Conservation (phyloP, 805 yeast genomes). For the Wickerhamomyces queroliae region DNA sequence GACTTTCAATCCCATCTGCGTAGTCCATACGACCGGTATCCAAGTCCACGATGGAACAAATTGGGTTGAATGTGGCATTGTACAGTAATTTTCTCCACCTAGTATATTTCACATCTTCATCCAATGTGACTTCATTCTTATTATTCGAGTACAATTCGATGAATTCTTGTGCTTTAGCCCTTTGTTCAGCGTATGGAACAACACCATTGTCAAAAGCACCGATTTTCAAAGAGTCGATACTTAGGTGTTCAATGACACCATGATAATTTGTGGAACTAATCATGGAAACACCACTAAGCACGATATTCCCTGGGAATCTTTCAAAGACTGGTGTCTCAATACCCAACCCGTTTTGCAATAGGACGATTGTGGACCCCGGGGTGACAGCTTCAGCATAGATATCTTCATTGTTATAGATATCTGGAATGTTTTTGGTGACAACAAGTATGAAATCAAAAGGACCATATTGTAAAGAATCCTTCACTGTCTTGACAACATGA, state of each 20-base stretch:
- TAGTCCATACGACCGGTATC: conserved; percentile 52
- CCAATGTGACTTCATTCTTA: conserved; percentile 33
- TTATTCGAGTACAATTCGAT: conserved; percentile 39
- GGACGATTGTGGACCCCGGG: conserved; percentile 40
- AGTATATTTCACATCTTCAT: conserved; percentile 40
- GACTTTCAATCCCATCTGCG: conserved; percentile 34
- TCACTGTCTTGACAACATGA: conserved; percentile 31
- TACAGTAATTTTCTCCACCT: conserved; percentile 68
- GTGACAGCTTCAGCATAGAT: conserved; percentile 44
- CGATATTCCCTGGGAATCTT: conserved; percentile 44
- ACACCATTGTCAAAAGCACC: conserved; percentile 42
- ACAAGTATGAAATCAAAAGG: conserved; percentile 54
- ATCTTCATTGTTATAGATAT: conserved; percentile 47
- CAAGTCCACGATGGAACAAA: conserved; percentile 50
- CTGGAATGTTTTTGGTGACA: conserved; percentile 63
- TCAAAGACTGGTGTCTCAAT: conserved; percentile 46
- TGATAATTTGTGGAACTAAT: conserved; percentile 46
- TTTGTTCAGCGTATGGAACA: conserved; percentile 18
- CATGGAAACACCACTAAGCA: conserved; percentile 58
- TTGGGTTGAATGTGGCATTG: conserved; percentile 62
- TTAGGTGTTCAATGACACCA: conserved; percentile 41
- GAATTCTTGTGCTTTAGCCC: conserved; percentile 35
- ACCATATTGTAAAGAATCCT: conserved; percentile 31
- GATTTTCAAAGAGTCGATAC: conserved; percentile 37
- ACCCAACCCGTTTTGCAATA: conserved; percentile 62